These are phyloP conservation scores for Rugonectria rugulosa DNA, from an alignment of 2,329 filamentous ascomycete species.

Conservation along the genomic window DNA sequence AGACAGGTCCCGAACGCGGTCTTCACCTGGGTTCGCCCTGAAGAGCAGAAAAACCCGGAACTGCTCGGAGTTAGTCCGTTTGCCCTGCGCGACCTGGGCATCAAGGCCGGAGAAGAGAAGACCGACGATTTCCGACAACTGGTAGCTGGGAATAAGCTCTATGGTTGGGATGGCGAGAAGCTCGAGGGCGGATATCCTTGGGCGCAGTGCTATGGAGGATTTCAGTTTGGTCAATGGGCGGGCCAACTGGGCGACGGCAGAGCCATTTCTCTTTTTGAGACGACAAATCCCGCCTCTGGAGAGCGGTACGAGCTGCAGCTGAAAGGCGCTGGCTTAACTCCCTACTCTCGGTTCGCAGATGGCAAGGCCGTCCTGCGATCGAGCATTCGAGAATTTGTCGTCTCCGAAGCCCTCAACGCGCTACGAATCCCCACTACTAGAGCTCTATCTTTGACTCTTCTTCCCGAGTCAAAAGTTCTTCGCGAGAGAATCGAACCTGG, in stretches of 20 bases:
- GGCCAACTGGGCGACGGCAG: constrained; percentile 94
- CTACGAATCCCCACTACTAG: constrained; percentile 86
- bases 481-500: constrained; percentile 87
- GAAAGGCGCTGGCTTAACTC: constrained; percentile 92
- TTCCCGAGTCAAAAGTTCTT: constrained; percentile 75
- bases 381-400: constrained; percentile 92
- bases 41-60: constrained; percentile 74
- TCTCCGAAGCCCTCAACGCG: constrained; percentile 87
- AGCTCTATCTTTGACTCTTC: constrained; percentile 81
- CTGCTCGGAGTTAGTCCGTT: constrained; percentile 81
- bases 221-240: constrained; percentile 85
- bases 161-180: constrained; percentile 76
- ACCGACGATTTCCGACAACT: constrained; percentile 78
- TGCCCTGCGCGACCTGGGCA: constrained; percentile 82
- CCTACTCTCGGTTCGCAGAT: constrained; percentile 95
- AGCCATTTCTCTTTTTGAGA: constrained; percentile 93
- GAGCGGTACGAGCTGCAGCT: constrained; percentile 88
- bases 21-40: constrained; percentile 91
- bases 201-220: constrained; percentile 97
- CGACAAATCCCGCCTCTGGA: constrained; percentile 75
- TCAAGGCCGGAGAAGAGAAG: constrained; percentile 71
- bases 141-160: constrained; percentile 82
- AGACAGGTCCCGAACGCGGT: constrained; percentile 84
- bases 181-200: constrained; percentile 84
- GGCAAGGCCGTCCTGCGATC: constrained; percentile 92